A percentile compares a stretch with the other conserved stretches of the same genome.
These are phyloP conservation scores for Sugiyamaella castrensis DNA, from an alignment of 1,139 yeast genomes.

Conservation along the genomic window DNA sequence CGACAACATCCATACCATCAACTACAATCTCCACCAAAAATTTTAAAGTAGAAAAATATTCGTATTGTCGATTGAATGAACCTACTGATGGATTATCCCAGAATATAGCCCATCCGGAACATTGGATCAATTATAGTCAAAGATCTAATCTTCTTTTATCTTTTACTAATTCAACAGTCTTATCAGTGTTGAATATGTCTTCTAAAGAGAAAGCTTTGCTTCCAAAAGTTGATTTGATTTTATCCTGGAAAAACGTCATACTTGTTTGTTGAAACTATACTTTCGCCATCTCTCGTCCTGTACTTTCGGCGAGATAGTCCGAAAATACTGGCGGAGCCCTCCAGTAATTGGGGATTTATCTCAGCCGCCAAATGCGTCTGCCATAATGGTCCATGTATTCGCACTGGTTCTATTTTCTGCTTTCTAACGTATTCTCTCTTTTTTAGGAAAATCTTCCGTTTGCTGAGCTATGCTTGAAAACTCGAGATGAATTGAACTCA, in stretches of 20 bases:
- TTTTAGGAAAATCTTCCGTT: slow-evolving; percentile 4
- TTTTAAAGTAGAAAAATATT: slow-evolving; percentile 4
- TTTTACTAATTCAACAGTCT: slow-evolving; percentile 1
- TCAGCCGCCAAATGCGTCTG: no score
- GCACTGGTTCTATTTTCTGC: neutral
- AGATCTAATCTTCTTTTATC: slow-evolving; percentile 3
- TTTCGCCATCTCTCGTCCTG: neutral
- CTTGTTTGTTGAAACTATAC: slow-evolving; percentile 6
- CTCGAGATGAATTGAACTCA: slow-evolving; percentile 1
- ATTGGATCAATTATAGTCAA: slow-evolving; percentile 11
- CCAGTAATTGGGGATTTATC: no score
- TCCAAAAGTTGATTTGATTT: slow-evolving; percentile 3
- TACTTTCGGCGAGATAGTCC: no score
- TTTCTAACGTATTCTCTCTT: neutral
- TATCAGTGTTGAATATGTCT: slow-evolving; percentile 1
- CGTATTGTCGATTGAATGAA: slow-evolving; percentile 7
- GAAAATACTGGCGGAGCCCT: no score
- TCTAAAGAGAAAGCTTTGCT: neutral
- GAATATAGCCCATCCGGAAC: slow-evolving; percentile 1
- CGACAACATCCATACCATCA: no score
- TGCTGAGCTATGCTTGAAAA: slow-evolving; percentile 3
- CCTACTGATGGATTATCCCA: slow-evolving; percentile 10
- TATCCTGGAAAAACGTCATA: slow-evolving; percentile 5
- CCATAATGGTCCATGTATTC: no score
- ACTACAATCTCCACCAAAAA: neutral